A percentile compares a stretch with the other conserved stretches of the same genome.
These are phyloP conservation scores for Grosmannia serpens DNA, from an alignment of 2,329 filamentous ascomycete genomes.

Conservation along the genomic window DNA sequence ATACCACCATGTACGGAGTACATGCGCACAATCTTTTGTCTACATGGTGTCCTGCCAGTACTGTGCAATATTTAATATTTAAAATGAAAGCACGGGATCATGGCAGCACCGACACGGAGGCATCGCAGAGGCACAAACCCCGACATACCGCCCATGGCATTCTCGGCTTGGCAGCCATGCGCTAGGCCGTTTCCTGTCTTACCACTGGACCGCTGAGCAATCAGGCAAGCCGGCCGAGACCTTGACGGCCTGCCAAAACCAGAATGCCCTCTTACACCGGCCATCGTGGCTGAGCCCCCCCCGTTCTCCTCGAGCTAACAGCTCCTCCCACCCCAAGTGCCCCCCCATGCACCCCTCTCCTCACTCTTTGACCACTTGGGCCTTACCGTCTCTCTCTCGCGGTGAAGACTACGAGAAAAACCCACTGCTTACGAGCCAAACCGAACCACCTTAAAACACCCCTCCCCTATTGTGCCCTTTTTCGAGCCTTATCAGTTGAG, in stretches of 20 bases:
- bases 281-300: background rate
- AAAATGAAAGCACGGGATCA: background rate
- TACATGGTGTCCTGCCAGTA: background rate
- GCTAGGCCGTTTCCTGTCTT: background rate
- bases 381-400: background rate
- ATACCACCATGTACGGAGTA: background rate
- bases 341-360: background rate
- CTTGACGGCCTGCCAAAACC: background rate
- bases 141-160: background rate
- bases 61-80: background rate
- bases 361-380: background rate
- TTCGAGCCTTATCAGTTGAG: background rate
- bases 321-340: background rate
- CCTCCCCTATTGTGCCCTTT: background rate
- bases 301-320: background rate
- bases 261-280: background rate
- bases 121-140: background rate
- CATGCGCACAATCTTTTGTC: background rate
- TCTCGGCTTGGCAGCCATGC: background rate
- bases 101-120: background rate
- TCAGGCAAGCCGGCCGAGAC: background rate
- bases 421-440: background rate
- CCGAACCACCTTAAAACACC: background rate
- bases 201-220: background rate
- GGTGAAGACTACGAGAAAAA: background rate